These are phyloP conservation scores for Tolypocladium inflatum DNA, from an alignment of 2,329 filamentous ascomycete species.

Conservation along the genomic window DNA sequence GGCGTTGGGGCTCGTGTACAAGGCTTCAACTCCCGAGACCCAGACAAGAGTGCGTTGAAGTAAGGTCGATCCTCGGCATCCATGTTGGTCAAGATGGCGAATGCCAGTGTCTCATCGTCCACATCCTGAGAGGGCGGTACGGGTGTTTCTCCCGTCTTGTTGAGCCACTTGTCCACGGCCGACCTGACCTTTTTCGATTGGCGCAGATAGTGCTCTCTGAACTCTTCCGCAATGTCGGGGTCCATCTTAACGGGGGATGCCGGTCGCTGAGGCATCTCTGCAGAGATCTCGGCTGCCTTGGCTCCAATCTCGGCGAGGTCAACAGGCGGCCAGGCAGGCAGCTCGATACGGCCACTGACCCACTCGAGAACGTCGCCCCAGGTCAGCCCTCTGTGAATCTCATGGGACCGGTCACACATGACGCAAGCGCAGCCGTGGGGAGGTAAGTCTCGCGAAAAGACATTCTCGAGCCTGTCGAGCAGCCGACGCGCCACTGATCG, in stretches of 20 bases:
- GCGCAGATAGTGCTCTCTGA: conserved; percentile 81
- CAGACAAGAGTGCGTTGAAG: conserved; percentile 71
- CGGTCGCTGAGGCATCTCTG: conserved; percentile 48
- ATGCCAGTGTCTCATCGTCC: conserved; percentile 87
- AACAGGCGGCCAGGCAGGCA: conserved; percentile 85
- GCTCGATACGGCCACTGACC: conserved; percentile 77
- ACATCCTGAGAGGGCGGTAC: conserved; percentile 76
- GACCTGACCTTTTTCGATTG: conserved; percentile 88
- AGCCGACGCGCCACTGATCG: conserved; percentile 85
- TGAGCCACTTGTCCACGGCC: conserved; percentile 87
- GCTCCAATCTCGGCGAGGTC: conserved; percentile 54
- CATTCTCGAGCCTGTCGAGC: conserved; percentile 82
- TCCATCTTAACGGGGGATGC: conserved; percentile 67
- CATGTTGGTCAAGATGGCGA: conserved; percentile 86
- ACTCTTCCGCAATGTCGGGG: conserved; percentile 89
- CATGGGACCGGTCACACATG: conserved; percentile 60
- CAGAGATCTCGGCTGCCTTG: conserved; percentile 51
- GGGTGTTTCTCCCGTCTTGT: conserved; percentile 63
- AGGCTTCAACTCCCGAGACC: conserved; percentile 46
- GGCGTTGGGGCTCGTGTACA: conserved; percentile 60
- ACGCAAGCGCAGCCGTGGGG: conserved; percentile 77
- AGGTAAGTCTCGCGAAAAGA: conserved; percentile 88
- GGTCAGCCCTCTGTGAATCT: conserved; percentile 64
- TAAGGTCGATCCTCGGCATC: conserved; percentile 64
- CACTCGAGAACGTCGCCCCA: conserved; percentile 96